phyloP scores from a whole-genome alignment of 352 stramenopile genomes.

The Phytopythium mirpurense region DNA sequence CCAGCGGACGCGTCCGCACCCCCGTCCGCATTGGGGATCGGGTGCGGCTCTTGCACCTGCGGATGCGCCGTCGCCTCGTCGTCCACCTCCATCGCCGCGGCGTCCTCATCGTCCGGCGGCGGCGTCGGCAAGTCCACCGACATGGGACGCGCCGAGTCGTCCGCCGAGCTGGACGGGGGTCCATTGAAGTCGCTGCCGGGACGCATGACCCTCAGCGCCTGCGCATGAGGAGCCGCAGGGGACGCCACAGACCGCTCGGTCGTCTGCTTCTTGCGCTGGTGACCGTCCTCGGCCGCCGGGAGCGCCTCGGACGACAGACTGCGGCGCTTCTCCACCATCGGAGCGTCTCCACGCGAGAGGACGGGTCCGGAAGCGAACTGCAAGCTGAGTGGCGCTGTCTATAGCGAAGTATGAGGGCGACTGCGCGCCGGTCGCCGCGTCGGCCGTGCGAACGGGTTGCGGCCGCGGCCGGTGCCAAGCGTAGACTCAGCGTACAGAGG shows the following conservation, averaged over 20 bases:
- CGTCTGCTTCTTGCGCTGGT: slow-evolving; percentile 26
- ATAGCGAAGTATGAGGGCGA: background rate
- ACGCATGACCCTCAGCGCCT: background rate
- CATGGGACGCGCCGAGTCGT: slow-evolving; percentile 3
- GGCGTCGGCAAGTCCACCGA: slow-evolving; percentile 6
- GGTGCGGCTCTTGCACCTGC: no score
- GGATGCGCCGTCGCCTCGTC: slow-evolving; percentile 6
- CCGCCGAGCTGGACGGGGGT: background rate
- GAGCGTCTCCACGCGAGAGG: background rate
- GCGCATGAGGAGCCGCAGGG: background rate
- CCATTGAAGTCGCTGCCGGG: background rate
- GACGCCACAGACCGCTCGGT: slow-evolving; percentile 2
- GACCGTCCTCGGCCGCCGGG: slow-evolving; percentile 9
- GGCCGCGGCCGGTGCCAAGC: background rate
- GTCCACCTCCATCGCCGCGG: slow-evolving; percentile 9
- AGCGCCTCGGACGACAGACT: slow-evolving; percentile 15
- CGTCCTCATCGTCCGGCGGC: background rate
- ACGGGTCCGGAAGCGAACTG: background rate
- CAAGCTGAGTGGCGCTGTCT: background rate
- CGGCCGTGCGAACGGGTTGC: no score
- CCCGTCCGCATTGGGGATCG: background rate
- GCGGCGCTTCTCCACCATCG: slow-evolving; percentile 49
- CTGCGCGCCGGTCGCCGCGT: no score
- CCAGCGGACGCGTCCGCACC: slow-evolving; percentile 18
- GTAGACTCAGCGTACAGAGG: background rate